Evolutionary conservation across 495 filamentous ascomycete species (phyloP), one percentile per base, ranked within the genome.

Genomic region (Pyrenula massariospora): DNA sequence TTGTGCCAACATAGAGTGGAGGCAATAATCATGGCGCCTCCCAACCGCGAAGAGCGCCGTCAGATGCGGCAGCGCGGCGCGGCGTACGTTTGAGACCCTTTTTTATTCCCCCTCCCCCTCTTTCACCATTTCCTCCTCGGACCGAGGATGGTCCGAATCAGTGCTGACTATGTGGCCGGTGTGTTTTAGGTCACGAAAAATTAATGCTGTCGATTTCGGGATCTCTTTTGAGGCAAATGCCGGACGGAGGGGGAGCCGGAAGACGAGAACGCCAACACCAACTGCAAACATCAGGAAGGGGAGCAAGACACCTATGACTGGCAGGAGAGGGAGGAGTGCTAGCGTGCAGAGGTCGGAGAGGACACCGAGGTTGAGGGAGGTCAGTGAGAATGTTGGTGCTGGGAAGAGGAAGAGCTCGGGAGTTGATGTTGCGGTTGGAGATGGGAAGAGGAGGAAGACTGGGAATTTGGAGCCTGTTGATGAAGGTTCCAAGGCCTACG

Each of bases 61-160:
- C 70, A 76, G 63, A 80, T 80, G 75, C 79, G 79, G 60, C 77
- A 79, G 68, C 77, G 79, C 63, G 79, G 79, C 67, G 78, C 79
- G 66, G 79, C 69, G 77, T 81, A 75, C 63, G 75, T 65, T 63
- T 61, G 56, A n/a, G n/a, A n/a, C n/a, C n/a, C n/a, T n/a, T n/a
- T n/a, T n/a, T n/a, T n/a, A n/a, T n/a, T n/a, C n/a, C n/a, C n/a
- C n/a, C n/a, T n/a, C n/a, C n/a, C n/a, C n/a, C n/a, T n/a, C n/a
- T n/a, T n/a, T n/a, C n/a, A n/a, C n/a, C n/a, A n/a, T n/a, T n/a
- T n/a, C n/a, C n/a, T 65, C 50, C 31, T 25, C 58, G 60, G 65
- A 66, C 61, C 64, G 52, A n/a, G 66, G 69, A 54, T 53, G 53
- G 54, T 67, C 71, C 52, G 72, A 53, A 11, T 23, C n/a, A n/a